Evolutionary conservation across 1,139 yeast genomes (phyloP), one percentile per base, ranked within the genome.

Genomic region (Torulaspora globosa): DNA sequence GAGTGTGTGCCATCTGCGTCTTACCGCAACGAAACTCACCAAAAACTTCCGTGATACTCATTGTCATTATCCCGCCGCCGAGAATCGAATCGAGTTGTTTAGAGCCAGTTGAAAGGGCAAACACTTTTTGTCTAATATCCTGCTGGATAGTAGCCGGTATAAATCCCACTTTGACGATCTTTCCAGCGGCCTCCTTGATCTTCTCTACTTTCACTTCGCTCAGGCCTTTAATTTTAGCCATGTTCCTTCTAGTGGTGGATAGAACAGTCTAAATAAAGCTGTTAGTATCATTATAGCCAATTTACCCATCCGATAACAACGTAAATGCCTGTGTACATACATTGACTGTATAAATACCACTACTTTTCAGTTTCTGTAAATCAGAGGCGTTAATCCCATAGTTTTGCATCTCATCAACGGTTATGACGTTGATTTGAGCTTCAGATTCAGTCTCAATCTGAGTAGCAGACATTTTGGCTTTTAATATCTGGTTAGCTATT

Each of bases 21-120:
- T 79, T 78, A 42, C 83, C 83, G 51, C 82, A 78, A 47, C 84
- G 67, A 53, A 76, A 79, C 55, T 79, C 84, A 2, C 84, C 84
- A 66, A 77, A 79, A 1, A 79, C 84, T 55, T 79, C 84, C 0
- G 81, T 77, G 28, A 79, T 72, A 43, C 81, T 74, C 83, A 79
- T 79, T 0, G 83, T 75, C 67, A 72, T 74, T 18, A 79, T 64
- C 0, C 84, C 83, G 9, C 82, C 83, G 11, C 83, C 83, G 10
- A 79, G 65, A 32, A 77, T 70, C 15, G 71, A 70, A 53, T 79
- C 82, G 39, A 79, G 66, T 33, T 75, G 74, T 47, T 71, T 76
- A 7, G 79, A 72, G 0, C 84, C 84, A 0, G 84, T 78, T 0
- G 82, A 71, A 10, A 79, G 59, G 4, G 70, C 57, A 23, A 71